Evolutionary conservation across 306 rosid genomes (phyloP).

Genomic region (Hippophae gyantsensis): DNA sequence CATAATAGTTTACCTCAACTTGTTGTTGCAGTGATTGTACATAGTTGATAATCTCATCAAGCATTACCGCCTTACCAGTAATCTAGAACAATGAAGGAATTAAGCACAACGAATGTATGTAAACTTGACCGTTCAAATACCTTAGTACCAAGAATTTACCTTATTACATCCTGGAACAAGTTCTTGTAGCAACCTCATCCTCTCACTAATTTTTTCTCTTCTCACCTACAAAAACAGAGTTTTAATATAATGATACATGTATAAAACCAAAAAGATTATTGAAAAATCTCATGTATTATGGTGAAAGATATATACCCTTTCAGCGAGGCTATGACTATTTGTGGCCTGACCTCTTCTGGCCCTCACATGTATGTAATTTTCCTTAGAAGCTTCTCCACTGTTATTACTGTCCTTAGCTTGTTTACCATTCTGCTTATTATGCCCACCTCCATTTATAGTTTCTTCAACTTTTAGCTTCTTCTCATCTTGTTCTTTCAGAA

Average conservation of each 20-base stretch:
- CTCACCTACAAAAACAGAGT: conserved; percentile 55
- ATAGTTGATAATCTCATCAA: conserved; percentile 94
- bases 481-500: conserved; percentile 49
- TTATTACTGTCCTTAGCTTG: conserved; percentile 60
- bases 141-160: conserved; percentile 32
- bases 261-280: conserved; percentile 1
- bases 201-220: conserved; percentile 95
- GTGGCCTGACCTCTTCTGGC: conserved; percentile 99
- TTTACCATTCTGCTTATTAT: conserved; percentile 49
- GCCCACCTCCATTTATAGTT: conserved; percentile 38
- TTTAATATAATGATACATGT: neutral
- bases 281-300: conserved; percentile 5
- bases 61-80: conserved; percentile 99
- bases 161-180: conserved; percentile 99
- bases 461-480: conserved; percentile 55
- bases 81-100: conserved; percentile 30
- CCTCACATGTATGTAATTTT: conserved; percentile 89
- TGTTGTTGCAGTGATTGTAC: conserved; percentile 98
- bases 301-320: conserved; percentile 51
- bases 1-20: conserved; percentile 72
- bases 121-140: conserved; percentile 7
- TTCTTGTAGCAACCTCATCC: conserved; percentile 98
- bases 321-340: conserved; percentile 98
- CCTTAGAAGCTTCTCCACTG: conserved; percentile 65
- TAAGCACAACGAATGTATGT: no score